Base-by-base conservation (phyloP, 148 eudicot genomes). In the Vaccinium vitisidaea region DNA sequence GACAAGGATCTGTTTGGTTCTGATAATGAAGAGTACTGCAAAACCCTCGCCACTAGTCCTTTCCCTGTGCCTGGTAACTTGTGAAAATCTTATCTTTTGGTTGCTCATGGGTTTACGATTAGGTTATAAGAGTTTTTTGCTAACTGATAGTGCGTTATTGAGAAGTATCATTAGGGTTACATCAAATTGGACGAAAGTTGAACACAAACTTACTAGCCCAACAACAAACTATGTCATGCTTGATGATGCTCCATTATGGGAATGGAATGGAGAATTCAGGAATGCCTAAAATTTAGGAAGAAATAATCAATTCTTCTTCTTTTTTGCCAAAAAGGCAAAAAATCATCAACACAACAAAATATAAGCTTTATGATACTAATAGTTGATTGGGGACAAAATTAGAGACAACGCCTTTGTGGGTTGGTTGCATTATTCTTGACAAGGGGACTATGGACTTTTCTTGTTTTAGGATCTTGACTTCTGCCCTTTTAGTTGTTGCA, bases 1-100 rank as follows among this genome's bases (percentile, higher is more conserved):
- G 92, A 83, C n/a, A 89, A 91, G 69, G 99, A 97, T 91, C 93
- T 97, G 81, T 97, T 97, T 92, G 99, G 98, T 23, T 85, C 93
- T 77, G 98, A 95, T 90, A 95, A 97, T 88, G 95, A 94, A 70
- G 99, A 94, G 75, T 97, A 94, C 80, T 90, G 89, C 55, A 95
- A 89, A 82, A 95, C 98, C 56, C 88, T 69, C n/a, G 91, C 94
- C 39, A 75, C 80, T 69, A 95, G 99, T 76, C 89, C 92, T 59
- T 87, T 85, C 69, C 92, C 92, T n/a, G 98, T 97, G 52, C 98
- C 99, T 80, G 99, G 98, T 95, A 84, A 87, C 50, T 48, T 48
- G 8, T 13, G 18, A n/a, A 12, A 21, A 73, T 74, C 25, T 6
- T 1, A 50, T 49, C 23, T 52, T 36, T 58, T 82, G 13, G 55